Percentiles rank a stretch among this genome's conserved stretches.
Conservation (phyloP, 345 rosid genomes). For the Noccaea caerulescens region DNA sequence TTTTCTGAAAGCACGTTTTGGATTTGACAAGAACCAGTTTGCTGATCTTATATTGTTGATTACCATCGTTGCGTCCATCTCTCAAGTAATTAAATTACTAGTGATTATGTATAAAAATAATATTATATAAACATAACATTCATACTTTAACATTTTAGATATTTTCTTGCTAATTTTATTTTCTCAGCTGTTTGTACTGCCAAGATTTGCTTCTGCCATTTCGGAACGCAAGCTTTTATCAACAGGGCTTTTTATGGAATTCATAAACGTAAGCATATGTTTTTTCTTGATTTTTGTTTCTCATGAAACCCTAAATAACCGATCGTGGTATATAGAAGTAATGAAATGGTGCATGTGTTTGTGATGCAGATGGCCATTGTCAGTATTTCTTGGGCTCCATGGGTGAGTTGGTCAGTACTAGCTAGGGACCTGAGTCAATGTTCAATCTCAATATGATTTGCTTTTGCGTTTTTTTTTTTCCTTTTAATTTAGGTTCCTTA, state of each 20-base stretch:
- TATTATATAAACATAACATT: neutral
- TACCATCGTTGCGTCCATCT: conserved; percentile 58
- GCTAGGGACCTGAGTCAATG: neutral
- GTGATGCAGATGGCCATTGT: conserved; percentile 62
- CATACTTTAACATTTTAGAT: neutral
- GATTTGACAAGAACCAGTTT: conserved; percentile 73
- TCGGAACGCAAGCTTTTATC: conserved; percentile 76
- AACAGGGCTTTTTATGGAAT: conserved; percentile 68
- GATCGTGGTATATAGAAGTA: neutral
- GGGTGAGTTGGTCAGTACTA: conserved; percentile 56
- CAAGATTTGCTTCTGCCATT: conserved; percentile 58
- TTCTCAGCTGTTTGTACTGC: conserved; percentile 72
- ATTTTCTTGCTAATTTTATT: neutral
- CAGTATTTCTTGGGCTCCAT: conserved; percentile 79
- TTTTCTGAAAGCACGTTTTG: conserved; percentile 87
- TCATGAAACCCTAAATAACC: neutral
- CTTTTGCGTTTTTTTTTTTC: neutral
- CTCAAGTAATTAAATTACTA: conserved; percentile 55
- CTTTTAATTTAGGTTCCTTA: conserved; percentile 69
- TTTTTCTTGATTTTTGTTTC: neutral
- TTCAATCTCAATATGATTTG: conserved; percentile 17
- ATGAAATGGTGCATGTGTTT: conserved; percentile 9
- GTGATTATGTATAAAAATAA: neutral
- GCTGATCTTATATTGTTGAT: conserved; percentile 70
- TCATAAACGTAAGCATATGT: conserved; percentile 22